Percentiles rank a stretch among this genome's conserved stretches.
These are phyloP conservation scores for Penicillium palitans DNA, from an alignment of 2,329 filamentous ascomycete species.

Conservation along the genomic window DNA sequence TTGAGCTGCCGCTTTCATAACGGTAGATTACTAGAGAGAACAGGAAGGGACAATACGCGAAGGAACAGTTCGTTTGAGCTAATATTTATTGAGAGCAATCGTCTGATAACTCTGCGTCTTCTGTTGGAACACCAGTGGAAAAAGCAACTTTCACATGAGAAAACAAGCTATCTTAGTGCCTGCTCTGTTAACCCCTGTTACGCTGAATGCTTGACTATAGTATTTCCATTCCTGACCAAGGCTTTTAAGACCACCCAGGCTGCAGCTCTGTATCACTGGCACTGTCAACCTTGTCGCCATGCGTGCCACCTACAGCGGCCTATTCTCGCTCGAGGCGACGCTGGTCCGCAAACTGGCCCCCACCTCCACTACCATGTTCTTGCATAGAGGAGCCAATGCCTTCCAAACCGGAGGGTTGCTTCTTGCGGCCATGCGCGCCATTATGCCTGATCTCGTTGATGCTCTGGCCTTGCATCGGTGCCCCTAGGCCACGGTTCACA, in stretches of 20 bases:
- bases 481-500: slow-evolving; percentile 55
- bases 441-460: slow-evolving; percentile 51
- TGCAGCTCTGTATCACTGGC: neutral
- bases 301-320: neutral
- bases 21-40: no score
- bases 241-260: neutral
- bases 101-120: neutral
- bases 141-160: neutral
- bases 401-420: slow-evolving; percentile 45
- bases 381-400: slow-evolving; percentile 43
- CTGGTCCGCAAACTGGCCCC: slow-evolving; percentile 29
- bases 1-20: neutral
- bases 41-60: no score
- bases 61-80: no score
- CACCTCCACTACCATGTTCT: slow-evolving; percentile 25
- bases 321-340: slow-evolving; percentile 32
- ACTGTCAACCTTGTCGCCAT: slow-evolving; percentile 1
- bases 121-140: neutral
- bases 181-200: neutral
- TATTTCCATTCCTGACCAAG: neutral
- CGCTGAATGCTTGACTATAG: neutral
- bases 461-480: slow-evolving; percentile 53
- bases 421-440: slow-evolving; percentile 45
- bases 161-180: neutral
- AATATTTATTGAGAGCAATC: no score